Conservation (phyloP, 495 filamentous ascomycete species). For the Aspergillus affinis region DNA sequence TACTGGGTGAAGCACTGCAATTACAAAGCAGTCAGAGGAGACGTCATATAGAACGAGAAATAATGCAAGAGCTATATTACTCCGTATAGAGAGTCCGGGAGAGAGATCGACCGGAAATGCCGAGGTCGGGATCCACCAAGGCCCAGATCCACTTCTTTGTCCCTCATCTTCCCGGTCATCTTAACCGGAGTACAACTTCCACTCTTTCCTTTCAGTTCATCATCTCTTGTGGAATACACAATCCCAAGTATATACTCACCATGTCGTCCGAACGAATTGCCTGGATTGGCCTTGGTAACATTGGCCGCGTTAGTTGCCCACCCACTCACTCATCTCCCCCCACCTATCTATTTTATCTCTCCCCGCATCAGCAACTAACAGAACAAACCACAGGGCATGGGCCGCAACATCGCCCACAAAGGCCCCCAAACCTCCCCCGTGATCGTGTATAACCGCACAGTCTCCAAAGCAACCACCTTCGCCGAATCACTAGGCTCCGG, state of each 20-base stretch:
- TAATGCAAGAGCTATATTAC: too few relatives aligned
- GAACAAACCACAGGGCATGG: constrained; percentile 66
- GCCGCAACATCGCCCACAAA: constrained; percentile 77
- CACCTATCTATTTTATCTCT: too few relatives aligned
- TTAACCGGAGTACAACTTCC: constrained; percentile 2
- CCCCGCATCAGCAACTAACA: constrained; percentile 17
- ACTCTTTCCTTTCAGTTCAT: not conserved
- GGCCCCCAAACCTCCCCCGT: constrained; percentile 67
- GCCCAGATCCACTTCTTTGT: not conserved
- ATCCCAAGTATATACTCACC: not conserved
- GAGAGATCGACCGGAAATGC: too few relatives aligned
- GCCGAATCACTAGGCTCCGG: constrained; percentile 50
- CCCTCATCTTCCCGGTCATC: not conserved
- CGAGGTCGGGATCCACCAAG: too few relatives aligned
- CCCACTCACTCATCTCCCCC: too few relatives aligned
- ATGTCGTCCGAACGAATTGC: constrained; percentile 36
- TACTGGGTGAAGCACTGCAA: too few relatives aligned
- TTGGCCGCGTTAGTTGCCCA: constrained; percentile 68
- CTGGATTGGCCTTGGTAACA: constrained; percentile 90
- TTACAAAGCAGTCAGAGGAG: too few relatives aligned
- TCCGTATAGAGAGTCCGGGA: too few relatives aligned
- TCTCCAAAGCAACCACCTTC: constrained; percentile 55
- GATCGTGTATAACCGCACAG: constrained; percentile 78
- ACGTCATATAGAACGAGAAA: too few relatives aligned
- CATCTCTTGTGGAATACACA: not conserved